These are phyloP conservation scores for Capsicum rhomboideum DNA, from an alignment of 257 asterid species.

Conservation along the genomic window DNA sequence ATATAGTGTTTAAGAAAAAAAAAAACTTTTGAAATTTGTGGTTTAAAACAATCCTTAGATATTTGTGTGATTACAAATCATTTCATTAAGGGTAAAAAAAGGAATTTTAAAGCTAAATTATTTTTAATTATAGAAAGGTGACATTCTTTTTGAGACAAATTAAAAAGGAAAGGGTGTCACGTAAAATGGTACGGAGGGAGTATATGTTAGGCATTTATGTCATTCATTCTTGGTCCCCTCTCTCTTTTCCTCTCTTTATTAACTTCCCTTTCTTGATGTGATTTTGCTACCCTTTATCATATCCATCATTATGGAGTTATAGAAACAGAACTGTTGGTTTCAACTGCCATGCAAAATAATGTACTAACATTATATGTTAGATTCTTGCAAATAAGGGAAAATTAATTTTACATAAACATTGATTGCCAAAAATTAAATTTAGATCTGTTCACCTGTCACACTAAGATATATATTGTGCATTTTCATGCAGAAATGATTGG, in stretches of 20 bases:
- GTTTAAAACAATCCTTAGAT: too few relatives aligned
- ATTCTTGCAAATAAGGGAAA: background rate
- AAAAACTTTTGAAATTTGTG: too few relatives aligned
- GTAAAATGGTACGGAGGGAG: too few relatives aligned
- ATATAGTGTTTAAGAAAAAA: too few relatives aligned
- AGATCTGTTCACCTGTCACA: background rate
- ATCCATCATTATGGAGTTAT: slow-evolving; percentile 17
- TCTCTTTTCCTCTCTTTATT: slow-evolving; percentile 17
- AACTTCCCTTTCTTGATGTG: slow-evolving; percentile 38
- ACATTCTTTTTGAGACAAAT: too few relatives aligned
- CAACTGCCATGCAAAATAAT: slow-evolving; percentile 26
- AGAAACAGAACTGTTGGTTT: slow-evolving; percentile 1
- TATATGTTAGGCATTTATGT: slow-evolving; percentile 12
- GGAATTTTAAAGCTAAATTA: too few relatives aligned
- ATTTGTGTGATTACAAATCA: too few relatives aligned
- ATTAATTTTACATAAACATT: background rate
- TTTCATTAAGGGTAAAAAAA: too few relatives aligned
- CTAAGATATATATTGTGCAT: background rate
- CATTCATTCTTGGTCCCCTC: slow-evolving; percentile 19
- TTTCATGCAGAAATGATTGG: background rate
- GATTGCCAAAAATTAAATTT: too few relatives aligned
- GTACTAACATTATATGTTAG: background rate
- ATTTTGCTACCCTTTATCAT: slow-evolving; percentile 10
- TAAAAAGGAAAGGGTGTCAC: too few relatives aligned
- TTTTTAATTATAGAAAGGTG: too few relatives aligned